phyloP scores from a whole-genome alignment of 202 grass and related monocot genomes.

The Dendrocalamus latiflorus region DNA sequence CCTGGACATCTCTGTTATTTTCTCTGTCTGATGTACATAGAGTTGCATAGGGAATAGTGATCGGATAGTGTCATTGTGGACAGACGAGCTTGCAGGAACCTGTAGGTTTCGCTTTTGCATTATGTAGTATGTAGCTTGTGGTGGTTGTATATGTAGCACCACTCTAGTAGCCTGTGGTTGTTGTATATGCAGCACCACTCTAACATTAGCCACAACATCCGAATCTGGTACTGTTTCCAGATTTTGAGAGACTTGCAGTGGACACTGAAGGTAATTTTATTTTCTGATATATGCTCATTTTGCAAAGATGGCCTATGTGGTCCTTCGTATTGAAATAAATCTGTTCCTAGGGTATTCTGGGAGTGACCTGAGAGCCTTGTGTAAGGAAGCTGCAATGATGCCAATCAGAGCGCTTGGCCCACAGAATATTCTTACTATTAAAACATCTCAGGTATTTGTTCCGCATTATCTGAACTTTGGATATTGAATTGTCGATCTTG shows the following conservation, averaged over 20 bases:
- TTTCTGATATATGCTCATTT: constrained; percentile 5
- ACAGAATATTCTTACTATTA: constrained; percentile 78
- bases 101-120: not conserved
- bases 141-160: not conserved
- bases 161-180: not conserved
- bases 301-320: not conserved
- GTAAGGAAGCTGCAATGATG: constrained; percentile 97
- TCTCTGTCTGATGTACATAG: not conserved
- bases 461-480: not conserved
- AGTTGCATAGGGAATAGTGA: not conserved
- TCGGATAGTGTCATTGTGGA: not conserved
- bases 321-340: constrained; percentile 15
- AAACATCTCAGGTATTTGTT: constrained; percentile 70
- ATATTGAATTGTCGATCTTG: not conserved
- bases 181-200: too few relatives aligned
- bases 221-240: constrained; percentile 19
- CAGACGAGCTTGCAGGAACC: not conserved
- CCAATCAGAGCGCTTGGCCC: constrained; percentile 89
- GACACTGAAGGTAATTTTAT: constrained; percentile 71
- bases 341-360: constrained; percentile 81
- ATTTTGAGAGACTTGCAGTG: constrained; percentile 69
- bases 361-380: constrained; percentile 86
- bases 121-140: not conserved
- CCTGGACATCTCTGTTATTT: not conserved
- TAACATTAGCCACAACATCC: not conserved